phyloP scores from a whole-genome alignment of 441 rosid genomes.

The Arabidopsis lyrata region DNA sequence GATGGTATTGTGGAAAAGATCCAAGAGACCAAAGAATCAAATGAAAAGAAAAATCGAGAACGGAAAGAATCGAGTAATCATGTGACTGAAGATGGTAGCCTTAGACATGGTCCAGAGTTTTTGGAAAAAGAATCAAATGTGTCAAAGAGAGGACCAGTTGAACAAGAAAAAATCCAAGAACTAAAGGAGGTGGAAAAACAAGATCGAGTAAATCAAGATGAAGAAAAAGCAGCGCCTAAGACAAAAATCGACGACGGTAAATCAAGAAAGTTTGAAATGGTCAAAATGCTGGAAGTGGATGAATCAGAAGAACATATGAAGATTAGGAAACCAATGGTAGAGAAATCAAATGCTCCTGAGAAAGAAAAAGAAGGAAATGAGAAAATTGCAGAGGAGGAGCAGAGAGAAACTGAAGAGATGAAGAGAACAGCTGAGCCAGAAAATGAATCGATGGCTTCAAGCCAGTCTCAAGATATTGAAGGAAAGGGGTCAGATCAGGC shows the following conservation, averaged over 20 bases:
- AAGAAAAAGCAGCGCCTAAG: constrained; percentile 12
- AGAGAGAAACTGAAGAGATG: constrained; percentile 15
- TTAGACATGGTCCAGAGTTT: constrained; percentile 2
- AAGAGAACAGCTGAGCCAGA: background rate
- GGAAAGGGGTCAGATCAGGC: background rate
- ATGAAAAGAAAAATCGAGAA: constrained; percentile 17
- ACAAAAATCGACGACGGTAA: background rate
- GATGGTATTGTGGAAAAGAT: constrained; percentile 21
- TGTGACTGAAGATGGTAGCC: constrained; percentile 10
- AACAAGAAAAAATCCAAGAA: constrained; percentile 21
- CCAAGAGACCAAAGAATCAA: constrained; percentile 31
- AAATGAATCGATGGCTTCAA: constrained; percentile 19
- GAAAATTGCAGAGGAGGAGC: constrained; percentile 6
- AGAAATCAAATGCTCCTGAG: background rate
- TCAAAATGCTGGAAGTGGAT: background rate
- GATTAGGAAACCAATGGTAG: background rate
- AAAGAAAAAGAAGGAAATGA: constrained; percentile 8
- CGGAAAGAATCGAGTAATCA: constrained; percentile 2
- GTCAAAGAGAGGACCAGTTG: constrained; percentile 22
- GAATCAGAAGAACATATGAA: background rate
- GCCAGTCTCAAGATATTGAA: constrained; percentile 19
- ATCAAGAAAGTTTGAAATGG: background rate
- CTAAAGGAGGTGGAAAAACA: background rate
- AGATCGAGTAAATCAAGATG: constrained; percentile 11
- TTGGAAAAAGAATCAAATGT: constrained; percentile 7